Evolutionary conservation across 306 rosid species (phyloP), one percentile per base, ranked within the genome.

Genomic region (Vigna reflexopilosa): DNA sequence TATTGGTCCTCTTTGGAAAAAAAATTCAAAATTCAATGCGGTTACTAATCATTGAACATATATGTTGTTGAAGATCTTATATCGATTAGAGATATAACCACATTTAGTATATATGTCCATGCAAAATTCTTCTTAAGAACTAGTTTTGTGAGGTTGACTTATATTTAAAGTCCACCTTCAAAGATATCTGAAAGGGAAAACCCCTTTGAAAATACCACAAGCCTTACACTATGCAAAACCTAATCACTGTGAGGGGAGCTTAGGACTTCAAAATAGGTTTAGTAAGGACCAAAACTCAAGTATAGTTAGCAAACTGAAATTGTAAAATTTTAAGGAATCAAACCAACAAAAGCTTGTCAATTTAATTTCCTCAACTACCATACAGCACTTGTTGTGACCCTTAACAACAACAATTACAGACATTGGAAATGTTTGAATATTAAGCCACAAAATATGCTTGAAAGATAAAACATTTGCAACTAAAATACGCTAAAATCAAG

Each of bases 401-500:
- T 52, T 36, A 9, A 38, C 16, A 55, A 40, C 54, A 48, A 20
- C 78, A 74, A 22, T 56, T 28, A 79, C 13, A 69, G 26, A 66
- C 30, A 70, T 61, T 16, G 66, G 48, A 79, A 71, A 49, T 71
- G 73, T n/a, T n/a, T 26, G 26, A 36, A 26, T 26, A 20, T 55
- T 45, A 82, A 66, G 67, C 77, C 70, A 49, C 20, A 61, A 9
- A 70, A 51, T 49, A 66, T 4, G 19, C 68, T 75, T 69, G 56
- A 67, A 83, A 59, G 57, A 24, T 42, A 56, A 65, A 56, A 9
- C 17, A 51, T 48, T 1, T 66, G 64, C 16, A 44, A 61, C 26
- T 38, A 45, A 48, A 69, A 14, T 68, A 59, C 17, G 45, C 67
- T 8, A 4, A 40, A 28, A 28, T 32, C 2, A 19, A 19, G 30